These are phyloP conservation scores for Toxoplasma gondii DNA, from an alignment of 169 alveolate genomes.

Conservation along the genomic window DNA sequence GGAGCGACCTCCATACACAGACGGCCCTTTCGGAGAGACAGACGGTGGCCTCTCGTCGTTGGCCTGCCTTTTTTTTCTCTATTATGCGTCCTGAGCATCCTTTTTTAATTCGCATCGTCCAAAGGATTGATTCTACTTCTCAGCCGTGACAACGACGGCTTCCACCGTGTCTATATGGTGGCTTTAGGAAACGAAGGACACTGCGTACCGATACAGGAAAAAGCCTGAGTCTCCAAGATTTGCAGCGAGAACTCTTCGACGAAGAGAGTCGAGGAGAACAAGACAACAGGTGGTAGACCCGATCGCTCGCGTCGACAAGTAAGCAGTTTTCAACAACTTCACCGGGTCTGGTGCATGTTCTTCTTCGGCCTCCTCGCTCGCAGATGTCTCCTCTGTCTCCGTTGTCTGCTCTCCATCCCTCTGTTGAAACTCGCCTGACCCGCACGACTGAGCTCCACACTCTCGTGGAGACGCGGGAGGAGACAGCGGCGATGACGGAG, in stretches of 20 bases:
- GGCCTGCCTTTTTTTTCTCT: too few species aligned
- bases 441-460: neutral
- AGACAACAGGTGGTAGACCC: slow-evolving; percentile 63
- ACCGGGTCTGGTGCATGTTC: slow-evolving; percentile 17
- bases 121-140: too few species aligned
- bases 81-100: too few species aligned
- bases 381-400: neutral
- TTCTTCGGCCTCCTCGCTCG: neutral
- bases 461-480: neutral
- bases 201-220: slow-evolving; percentile 35
- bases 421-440: neutral
- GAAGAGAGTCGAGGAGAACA: slow-evolving; percentile 33
- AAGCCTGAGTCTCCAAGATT: slow-evolving; percentile 63
- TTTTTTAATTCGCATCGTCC: too few species aligned
- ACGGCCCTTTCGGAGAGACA: too few species aligned
- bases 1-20: too few species aligned
- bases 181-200: too few species aligned
- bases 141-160: too few species aligned
- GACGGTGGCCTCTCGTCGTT: too few species aligned
- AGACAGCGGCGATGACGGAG: too few species aligned
- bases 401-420: neutral
- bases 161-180: too few species aligned
- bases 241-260: neutral
- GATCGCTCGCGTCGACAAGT: slow-evolving; percentile 46
- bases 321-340: slow-evolving; percentile 39